Evolutionary conservation across 129 eudicot genomes (phyloP), one percentile per base, ranked within the genome.

Genomic region (Flaveria robusta): DNA sequence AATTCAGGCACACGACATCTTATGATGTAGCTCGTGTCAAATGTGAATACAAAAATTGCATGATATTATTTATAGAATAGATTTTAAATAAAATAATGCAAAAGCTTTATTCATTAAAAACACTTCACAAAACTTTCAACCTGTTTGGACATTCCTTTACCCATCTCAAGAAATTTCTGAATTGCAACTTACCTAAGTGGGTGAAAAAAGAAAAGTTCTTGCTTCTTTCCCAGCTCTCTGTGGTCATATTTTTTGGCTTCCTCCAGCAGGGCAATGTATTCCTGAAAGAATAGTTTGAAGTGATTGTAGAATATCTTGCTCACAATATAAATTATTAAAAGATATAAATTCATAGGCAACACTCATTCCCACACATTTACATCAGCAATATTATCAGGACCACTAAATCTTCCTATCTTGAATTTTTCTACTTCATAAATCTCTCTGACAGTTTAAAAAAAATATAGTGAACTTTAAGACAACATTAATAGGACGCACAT

Each of bases 201-300:
- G 74, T 94, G 97, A 70, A 89, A 94, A 79, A 91, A 94, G 96
- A 94, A 94, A 65, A 94, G 94, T 75, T 94, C 97, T 70, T 94
- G 99, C 81, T 94, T 89, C 52, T 86, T 90, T 42, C 89, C 85
- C 79, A 94, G 76, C 72, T 87, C 89, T 74, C 97, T 83, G 76
- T 94, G 97, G 66, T 94, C 99, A 79, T 94, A 91, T 62, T 94
- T 94, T 78, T 94, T 94, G 13, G 99, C 99, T 87, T 94, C 97
- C 77, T 91, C 99, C 75, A 94, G 81, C 77, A 84, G 34, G 29
- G 84, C 86, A 49, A 86, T 85, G 79, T 94, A 89, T 79, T 94
- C 97, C 97, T 93, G 87, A 62, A 81, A 39, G 14, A 66, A 64
- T 34, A 74, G 31, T 50, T 31, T 12, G 29, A 71, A 51, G 16